Conservation (phyloP, 495 filamentous ascomycete genomes). For the Platismatia glauca region DNA sequence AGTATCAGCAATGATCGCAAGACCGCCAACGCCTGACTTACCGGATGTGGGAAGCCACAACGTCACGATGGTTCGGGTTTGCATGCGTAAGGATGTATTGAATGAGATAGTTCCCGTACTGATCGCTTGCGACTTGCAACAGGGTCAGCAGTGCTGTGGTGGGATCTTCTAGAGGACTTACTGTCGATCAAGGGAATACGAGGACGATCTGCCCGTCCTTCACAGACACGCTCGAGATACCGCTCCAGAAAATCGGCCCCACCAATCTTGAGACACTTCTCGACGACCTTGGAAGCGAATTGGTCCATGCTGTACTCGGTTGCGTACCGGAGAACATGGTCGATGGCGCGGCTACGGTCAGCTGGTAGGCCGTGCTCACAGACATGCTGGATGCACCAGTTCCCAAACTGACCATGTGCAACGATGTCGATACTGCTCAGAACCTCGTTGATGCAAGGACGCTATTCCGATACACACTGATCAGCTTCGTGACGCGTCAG, state of each 20-base stretch:
- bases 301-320: conserved; percentile 98
- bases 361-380: conserved; percentile 91
- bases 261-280: conserved; percentile 97
- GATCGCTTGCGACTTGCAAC: conserved; percentile 74
- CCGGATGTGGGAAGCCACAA: conserved; percentile 88
- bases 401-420: conserved; percentile 96
- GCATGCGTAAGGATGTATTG: conserved; percentile 92
- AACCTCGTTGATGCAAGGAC: conserved; percentile 93
- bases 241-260: conserved; percentile 82
- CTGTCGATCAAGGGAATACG: conserved; percentile 96
- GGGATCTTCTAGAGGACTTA: conserved; percentile 33
- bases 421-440: conserved; percentile 88
- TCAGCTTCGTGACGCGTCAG: conserved; percentile 14
- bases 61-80: conserved; percentile 75
- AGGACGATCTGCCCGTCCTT: conserved; percentile 79
- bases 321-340: conserved; percentile 86
- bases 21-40: conserved; percentile 25
- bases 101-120: conserved; percentile 97
- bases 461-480: conserved; percentile 46
- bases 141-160: conserved; percentile 26
- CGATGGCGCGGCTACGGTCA: conserved; percentile 86
- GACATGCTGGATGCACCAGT: conserved; percentile 99
- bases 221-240: conserved; percentile 89
- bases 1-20: conserved; percentile 13
- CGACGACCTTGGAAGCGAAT: conserved; percentile 97